These are phyloP conservation scores for Amanita molliuscula DNA, from an alignment of 768 basidiomycete species.

Conservation along the genomic window DNA sequence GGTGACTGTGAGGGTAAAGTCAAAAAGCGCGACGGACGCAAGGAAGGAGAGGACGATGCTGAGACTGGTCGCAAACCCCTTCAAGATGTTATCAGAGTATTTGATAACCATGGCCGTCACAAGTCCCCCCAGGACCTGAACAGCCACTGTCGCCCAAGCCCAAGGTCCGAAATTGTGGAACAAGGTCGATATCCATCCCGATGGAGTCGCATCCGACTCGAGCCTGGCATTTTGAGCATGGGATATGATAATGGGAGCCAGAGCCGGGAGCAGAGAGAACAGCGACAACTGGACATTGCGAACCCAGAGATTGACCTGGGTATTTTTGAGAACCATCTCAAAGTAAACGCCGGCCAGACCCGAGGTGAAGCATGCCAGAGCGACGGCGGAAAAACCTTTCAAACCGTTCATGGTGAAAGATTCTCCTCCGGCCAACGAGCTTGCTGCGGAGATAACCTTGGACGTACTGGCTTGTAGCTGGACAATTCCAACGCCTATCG, in stretches of 20 bases:
- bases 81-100: conserved; percentile 85
- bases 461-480: conserved; percentile 59
- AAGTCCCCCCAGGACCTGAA: conserved; percentile 87
- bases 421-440: conserved; percentile 9
- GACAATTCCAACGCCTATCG: conserved; percentile 82
- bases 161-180: conserved; percentile 83
- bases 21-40: conserved; percentile 82
- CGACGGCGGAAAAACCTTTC: conserved; percentile 85
- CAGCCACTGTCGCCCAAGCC: conserved; percentile 85
- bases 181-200: conserved; percentile 36
- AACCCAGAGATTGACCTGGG: conserved; percentile 86
- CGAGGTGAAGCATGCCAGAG: conserved; percentile 87
- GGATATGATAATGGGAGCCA: conserved; percentile 63
- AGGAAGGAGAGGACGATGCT: conserved; percentile 94
- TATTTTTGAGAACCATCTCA: conserved; percentile 93
- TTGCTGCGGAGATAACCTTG: conserved; percentile 7
- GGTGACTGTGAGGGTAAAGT: conserved; percentile 76
- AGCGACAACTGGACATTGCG: conserved; percentile 93
- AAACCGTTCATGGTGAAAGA: conserved; percentile 64
- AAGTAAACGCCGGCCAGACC: conserved; percentile 97
- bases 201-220: neutral
- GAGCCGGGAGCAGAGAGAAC: conserved; percentile 86
- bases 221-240: conserved; percentile 15
- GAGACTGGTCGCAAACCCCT: conserved; percentile 92
- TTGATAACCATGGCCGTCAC: conserved; percentile 93